Percentiles rank a stretch among this genome's conserved stretches.
These are phyloP conservation scores for Boletus sensibilis DNA, from an alignment of 768 basidiomycete species.

Conservation along the genomic window DNA sequence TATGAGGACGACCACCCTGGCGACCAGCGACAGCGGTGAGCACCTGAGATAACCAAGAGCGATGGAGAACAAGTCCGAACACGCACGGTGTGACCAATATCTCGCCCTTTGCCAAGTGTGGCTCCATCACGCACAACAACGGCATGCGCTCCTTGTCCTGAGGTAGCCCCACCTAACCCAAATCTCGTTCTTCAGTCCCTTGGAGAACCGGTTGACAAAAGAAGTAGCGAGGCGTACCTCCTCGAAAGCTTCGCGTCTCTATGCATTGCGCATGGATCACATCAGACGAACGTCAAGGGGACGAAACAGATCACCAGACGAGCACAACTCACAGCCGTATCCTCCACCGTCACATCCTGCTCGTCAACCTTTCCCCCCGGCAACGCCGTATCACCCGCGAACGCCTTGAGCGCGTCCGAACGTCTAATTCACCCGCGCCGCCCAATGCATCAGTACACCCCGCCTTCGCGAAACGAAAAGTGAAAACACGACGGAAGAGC, in stretches of 20 bases:
- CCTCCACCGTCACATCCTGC: conserved; percentile 66
- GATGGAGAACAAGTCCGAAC: background rate
- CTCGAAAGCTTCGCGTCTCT: conserved; percentile 89
- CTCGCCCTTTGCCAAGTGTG: conserved; percentile 69
- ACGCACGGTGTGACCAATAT: conserved; percentile 84
- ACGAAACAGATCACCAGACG: background rate
- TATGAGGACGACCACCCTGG: conserved; percentile 81
- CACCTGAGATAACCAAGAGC: background rate
- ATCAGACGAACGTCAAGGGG: background rate
- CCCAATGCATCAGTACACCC: background rate
- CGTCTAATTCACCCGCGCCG: conserved; percentile 46
- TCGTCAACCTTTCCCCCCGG: conserved; percentile 83
- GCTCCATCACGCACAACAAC: conserved; percentile 74
- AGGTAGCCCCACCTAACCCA: conserved; percentile 77
- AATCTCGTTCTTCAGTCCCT: background rate
- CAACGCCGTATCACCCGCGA: conserved; percentile 85
- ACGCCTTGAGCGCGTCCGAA: conserved; percentile 67
- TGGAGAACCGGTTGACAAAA: background rate
- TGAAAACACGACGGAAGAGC: background rate
- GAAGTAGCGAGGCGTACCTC: conserved; percentile 51
- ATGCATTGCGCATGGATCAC: background rate
- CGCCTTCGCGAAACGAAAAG: background rate
- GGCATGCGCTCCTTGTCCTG: conserved; percentile 67
- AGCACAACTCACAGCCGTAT: conserved; percentile 60
- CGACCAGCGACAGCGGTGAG: background rate